phyloP scores from a whole-genome alignment of 352 stramenopile genomes.

The Phytophthora sp. region DNA sequence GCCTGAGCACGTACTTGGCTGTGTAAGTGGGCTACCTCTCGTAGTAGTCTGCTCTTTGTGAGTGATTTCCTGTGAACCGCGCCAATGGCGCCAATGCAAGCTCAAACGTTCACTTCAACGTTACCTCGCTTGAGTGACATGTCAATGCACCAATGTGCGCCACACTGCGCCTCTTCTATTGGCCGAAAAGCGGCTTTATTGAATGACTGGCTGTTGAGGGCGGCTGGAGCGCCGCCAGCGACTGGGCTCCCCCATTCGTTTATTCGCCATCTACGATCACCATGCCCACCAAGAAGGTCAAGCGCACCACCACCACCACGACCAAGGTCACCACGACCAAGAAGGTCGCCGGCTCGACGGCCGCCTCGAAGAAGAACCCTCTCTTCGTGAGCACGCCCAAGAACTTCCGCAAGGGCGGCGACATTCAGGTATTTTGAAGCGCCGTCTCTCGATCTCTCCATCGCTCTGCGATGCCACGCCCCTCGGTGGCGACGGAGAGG shows the following conservation, averaged over 20 bases:
- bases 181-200: constrained; percentile 11
- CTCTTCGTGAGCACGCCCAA: constrained; percentile 95
- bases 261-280: constrained; percentile 88
- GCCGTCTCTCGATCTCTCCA: constrained; percentile 14
- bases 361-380: constrained; percentile 88
- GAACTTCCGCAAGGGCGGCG: constrained; percentile 96
- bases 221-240: not conserved
- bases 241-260: constrained; percentile 51
- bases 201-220: constrained; percentile 39
- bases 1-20: constrained; percentile 38
- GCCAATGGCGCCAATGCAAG: not conserved
- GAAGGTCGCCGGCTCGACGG: constrained; percentile 70
- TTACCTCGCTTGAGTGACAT: not conserved
- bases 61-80: too few relatives aligned
- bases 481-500: constrained; percentile 17
- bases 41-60: not conserved
- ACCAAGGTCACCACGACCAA: constrained; percentile 66
- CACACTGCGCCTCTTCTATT: constrained; percentile 8
- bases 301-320: constrained; percentile 75
- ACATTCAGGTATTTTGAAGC: constrained; percentile 92
- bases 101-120: not conserved
- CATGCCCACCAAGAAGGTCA: constrained; percentile 90
- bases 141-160: not conserved
- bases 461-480: constrained; percentile 34
- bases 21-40: constrained; percentile 6